Conservation (phyloP, 192 early-diverging fungal species). For the Diversispora epigaea region DNA sequence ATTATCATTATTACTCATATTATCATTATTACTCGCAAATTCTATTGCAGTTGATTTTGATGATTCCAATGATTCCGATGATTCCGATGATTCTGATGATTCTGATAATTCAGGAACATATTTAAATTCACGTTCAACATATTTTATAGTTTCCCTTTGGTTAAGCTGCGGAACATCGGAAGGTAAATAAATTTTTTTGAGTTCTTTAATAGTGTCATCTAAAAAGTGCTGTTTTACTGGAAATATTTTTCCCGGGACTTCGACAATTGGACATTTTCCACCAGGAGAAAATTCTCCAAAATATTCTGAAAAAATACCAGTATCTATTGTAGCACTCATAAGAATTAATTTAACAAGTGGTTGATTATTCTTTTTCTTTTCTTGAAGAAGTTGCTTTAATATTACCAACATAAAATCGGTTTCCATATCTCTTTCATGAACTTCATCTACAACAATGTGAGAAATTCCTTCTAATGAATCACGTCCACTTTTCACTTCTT, state of each 20-base stretch:
- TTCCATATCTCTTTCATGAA: constrained; percentile 55
- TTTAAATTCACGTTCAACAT: constrained; percentile 47
- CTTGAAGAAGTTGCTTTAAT: constrained; percentile 46
- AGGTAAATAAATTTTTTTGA: constrained; percentile 35
- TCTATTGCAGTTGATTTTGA: too few relatives aligned
- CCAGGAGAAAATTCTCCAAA: constrained; percentile 45
- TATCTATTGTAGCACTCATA: constrained; percentile 57
- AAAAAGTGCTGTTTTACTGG: constrained; percentile 57
- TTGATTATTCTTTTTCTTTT: constrained; percentile 43
- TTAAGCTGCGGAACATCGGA: constrained; percentile 32
- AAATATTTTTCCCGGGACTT: constrained; percentile 60
- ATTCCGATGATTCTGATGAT: background rate
- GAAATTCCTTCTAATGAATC: constrained; percentile 59
- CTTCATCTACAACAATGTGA: constrained; percentile 57
- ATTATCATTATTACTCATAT: too few relatives aligned
- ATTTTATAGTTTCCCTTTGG: constrained; percentile 41
- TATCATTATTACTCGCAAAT: too few relatives aligned
- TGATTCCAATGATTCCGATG: constrained; percentile 13
- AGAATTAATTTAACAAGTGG: constrained; percentile 49
- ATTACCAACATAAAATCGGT: constrained; percentile 48
- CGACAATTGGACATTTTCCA: constrained; percentile 56
- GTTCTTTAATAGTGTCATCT: constrained; percentile 52
- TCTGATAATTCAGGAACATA: constrained; percentile 32
- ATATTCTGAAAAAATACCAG: constrained; percentile 49
- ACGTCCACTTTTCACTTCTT: constrained; percentile 37